Evolutionary conservation across 1,284 basidiomycete species (phyloP), one percentile per base, ranked within the genome.

Genomic region (Heterobasidion irregulare): DNA sequence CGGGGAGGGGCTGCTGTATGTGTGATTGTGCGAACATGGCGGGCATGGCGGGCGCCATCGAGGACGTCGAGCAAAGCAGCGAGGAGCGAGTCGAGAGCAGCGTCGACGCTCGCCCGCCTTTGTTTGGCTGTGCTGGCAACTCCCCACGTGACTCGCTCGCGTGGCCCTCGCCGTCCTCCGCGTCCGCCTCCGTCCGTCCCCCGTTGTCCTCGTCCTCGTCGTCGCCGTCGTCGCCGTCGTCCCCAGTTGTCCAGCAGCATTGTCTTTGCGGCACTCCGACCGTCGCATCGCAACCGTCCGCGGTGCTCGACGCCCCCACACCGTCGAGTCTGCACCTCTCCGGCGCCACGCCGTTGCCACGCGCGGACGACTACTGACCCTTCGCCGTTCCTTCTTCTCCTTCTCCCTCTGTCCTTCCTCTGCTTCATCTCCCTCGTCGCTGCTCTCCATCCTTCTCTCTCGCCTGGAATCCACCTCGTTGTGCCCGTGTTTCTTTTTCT

Each of bases 1-100:
- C 84, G 52, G 87, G 88, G 57, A 75, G 79, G 8, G 75, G 67
- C 44, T 68, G 63, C 44, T 64, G 67, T 15, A 54, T 15, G 19
- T 36, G 34, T 38, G 18, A 35, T 13, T 36, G 36, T 19, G 49
- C 48, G 34, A 46, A 51, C 12, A 41, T 36, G 43, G 54, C 54
- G 54, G 54, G 54, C 54, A 54, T 54, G 35, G 26, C 36, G 26
- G 38, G 26, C 32, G 52, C 36, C 26, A 43, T 53, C 43, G 44
- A n/a, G 9, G 45, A 43, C 8, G 52, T 16, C 10, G 18, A 16
- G 9, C 16, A 16, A 15, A 38, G 35, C 10, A 38, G 41, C 15
- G 51, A 52, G 38, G 51, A 19, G 33, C 9, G 48, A 35, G 18
- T 18, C 18, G 46, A 47, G 13, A 12, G 18, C 10, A 33, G 16